Percentiles rank a stretch among this genome's conserved stretches.
Conservation (phyloP, 2,329 filamentous ascomycete genomes). For the Aspergillus sp. region DNA sequence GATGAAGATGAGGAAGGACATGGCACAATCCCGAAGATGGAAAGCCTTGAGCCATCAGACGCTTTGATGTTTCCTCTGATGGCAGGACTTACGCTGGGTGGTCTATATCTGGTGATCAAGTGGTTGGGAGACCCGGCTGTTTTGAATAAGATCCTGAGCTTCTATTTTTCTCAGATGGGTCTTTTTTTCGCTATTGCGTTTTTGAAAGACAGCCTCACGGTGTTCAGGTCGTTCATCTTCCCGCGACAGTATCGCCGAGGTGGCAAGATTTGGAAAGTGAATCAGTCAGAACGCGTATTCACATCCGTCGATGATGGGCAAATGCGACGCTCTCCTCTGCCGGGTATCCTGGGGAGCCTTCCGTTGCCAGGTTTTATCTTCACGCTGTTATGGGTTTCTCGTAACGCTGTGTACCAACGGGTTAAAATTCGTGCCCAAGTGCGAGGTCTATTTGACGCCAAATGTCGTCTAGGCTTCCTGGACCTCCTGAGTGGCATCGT, state of each 20-base stretch:
- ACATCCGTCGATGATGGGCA: constrained; percentile 8
- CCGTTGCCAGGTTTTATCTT: constrained; percentile 34
- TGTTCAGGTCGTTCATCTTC: constrained; percentile 61
- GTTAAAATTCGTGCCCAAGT: constrained; percentile 46
- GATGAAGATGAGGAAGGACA: constrained; percentile 44
- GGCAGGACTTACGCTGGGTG: constrained; percentile 62
- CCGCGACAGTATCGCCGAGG: constrained; percentile 57
- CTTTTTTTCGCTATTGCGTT: constrained; percentile 68
- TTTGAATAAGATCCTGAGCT: constrained; percentile 72
- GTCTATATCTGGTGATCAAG: constrained; percentile 81
- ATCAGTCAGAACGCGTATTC: constrained; percentile 26
- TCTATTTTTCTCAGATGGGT: constrained; percentile 74
- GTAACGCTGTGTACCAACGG: constrained; percentile 43
- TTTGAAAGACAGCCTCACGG: constrained; percentile 60
- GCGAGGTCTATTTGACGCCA: constrained; percentile 43
- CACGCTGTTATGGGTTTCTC: constrained; percentile 42
- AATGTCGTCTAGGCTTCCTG: constrained; percentile 37
- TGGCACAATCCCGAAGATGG: constrained; percentile 50
- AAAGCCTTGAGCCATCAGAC: constrained; percentile 65
- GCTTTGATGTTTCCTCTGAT: constrained; percentile 77
- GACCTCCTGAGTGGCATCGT: constrained; percentile 49
- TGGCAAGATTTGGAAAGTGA: constrained; percentile 43
- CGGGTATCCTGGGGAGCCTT: constrained; percentile 42
- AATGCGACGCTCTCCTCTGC: constrained; percentile 41
- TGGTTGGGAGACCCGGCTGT: constrained; percentile 74